These are phyloP conservation scores for Nakaseomyces nivariensis DNA, from an alignment of 1,139 yeast species.

Conservation along the genomic window DNA sequence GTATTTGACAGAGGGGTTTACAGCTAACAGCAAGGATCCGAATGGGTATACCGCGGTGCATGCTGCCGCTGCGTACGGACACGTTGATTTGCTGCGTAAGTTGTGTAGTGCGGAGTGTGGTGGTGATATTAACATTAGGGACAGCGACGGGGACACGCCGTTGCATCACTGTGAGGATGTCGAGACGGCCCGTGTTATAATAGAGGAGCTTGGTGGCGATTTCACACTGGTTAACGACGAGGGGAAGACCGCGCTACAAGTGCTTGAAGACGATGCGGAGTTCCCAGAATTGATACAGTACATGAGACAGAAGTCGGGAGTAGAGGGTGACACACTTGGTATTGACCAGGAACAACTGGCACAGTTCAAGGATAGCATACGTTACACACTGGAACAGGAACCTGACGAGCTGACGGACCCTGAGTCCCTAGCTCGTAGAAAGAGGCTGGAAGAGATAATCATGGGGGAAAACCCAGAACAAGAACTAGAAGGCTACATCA, in stretches of 20 bases:
- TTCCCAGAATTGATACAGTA: constrained; percentile 68
- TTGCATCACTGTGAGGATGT: constrained; percentile 79
- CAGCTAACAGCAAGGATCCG: constrained; percentile 71
- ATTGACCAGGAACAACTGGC: constrained; percentile 37
- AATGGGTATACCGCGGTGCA: constrained; percentile 95
- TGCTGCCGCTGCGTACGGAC: constrained; percentile 93
- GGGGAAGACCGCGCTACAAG: constrained; percentile 59
- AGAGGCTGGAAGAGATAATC: constrained; percentile 58
- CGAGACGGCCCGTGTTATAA: constrained; percentile 50
- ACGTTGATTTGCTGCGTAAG: constrained; percentile 51
- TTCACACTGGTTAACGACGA: constrained; percentile 53
- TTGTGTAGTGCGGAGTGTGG: constrained; percentile 42
- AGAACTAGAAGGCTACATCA: constrained; percentile 57
- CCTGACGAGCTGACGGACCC: constrained; percentile 32
- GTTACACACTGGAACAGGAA: constrained; percentile 46
- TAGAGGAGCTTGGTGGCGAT: constrained; percentile 62
- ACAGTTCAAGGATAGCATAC: constrained; percentile 35
- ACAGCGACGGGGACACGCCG: constrained; percentile 91
- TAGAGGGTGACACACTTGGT: constrained; percentile 41
- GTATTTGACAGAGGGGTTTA: constrained; percentile 37
- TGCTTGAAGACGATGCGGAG: constrained; percentile 76
- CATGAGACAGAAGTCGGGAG: constrained; percentile 41
- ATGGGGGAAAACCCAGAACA: constrained; percentile 73
- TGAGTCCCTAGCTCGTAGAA: constrained; percentile 47
- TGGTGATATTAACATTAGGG: constrained; percentile 76